Conservation (phyloP, 768 basidiomycete genomes). For the Tremella yokohamensis region DNA sequence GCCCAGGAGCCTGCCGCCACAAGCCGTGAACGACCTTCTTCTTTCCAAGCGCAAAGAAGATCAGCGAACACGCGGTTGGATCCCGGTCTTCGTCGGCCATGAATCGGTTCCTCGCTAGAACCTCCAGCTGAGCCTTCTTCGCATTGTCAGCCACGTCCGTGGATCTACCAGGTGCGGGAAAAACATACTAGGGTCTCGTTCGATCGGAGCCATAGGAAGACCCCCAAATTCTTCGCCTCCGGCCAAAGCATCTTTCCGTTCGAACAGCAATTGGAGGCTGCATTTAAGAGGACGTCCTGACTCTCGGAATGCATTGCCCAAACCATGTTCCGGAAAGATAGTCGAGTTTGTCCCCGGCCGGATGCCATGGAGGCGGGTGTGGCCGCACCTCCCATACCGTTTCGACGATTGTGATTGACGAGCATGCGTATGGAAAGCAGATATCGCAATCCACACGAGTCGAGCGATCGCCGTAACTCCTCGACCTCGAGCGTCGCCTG, state of each 20-base stretch:
- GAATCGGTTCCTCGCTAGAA: slow-evolving; percentile 87
- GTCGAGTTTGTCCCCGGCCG: slow-evolving; percentile 10
- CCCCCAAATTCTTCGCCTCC: slow-evolving; percentile 78
- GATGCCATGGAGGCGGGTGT: slow-evolving; percentile 16
- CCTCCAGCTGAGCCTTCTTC: slow-evolving; percentile 63
- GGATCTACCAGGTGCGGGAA: not conserved
- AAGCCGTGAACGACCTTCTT: slow-evolving; percentile 86
- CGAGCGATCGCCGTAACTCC: slow-evolving; percentile 82
- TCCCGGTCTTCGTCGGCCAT: slow-evolving; percentile 82
- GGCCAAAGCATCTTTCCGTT: slow-evolving; percentile 83
- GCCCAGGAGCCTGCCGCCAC: slow-evolving; percentile 93
- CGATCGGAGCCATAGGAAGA: slow-evolving; percentile 83
- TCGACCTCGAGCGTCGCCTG: slow-evolving; percentile 88
- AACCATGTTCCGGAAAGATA: slow-evolving; percentile 72
- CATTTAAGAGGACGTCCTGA: slow-evolving; percentile 73
- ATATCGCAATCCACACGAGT: slow-evolving; percentile 88
- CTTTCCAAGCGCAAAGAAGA: slow-evolving; percentile 93
- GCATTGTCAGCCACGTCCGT: slow-evolving; percentile 1
- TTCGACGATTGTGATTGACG: slow-evolving; percentile 73
- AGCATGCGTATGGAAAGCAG: slow-evolving; percentile 88
- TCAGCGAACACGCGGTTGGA: slow-evolving; percentile 81
- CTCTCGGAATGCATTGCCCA: slow-evolving; percentile 97
- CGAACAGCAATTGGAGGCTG: slow-evolving; percentile 64
- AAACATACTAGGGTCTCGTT: slow-evolving; percentile 67
- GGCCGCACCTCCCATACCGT: slow-evolving; percentile 48